Conservation (phyloP, 1,139 yeast genomes). For the Geotrichum histeridarum region DNA sequence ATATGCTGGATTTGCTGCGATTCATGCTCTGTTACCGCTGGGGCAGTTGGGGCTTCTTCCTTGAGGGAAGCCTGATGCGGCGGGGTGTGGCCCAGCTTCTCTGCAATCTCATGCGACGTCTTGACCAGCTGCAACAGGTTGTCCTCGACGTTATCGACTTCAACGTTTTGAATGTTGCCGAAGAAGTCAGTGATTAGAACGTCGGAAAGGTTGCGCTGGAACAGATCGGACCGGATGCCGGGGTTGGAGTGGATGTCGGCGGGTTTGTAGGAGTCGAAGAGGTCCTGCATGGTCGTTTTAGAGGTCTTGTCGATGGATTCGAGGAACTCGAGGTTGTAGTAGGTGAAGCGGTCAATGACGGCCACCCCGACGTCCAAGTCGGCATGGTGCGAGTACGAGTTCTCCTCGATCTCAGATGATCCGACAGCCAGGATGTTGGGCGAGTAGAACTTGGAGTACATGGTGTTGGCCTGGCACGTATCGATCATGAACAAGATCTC, state of each 20-base stretch:
- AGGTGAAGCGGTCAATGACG: constrained; percentile 92
- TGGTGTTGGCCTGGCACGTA: constrained; percentile 97
- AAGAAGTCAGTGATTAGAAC: constrained; percentile 88
- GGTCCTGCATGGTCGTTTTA: constrained; percentile 66
- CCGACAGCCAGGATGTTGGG: constrained; percentile 94
- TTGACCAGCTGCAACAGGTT: constrained; percentile 14
- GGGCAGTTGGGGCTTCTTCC: not conserved
- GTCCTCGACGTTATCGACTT: constrained; percentile 53
- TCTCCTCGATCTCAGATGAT: constrained; percentile 81
- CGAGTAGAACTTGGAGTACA: constrained; percentile 88
- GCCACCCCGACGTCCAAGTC: constrained; percentile 97
- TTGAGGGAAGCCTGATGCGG: not conserved
- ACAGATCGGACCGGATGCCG: constrained; percentile 81
- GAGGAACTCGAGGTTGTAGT: constrained; percentile 81
- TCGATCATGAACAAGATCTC: constrained; percentile 97
- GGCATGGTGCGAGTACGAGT: constrained; percentile 92
- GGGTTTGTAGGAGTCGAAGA: constrained; percentile 77
- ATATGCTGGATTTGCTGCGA: not conserved
- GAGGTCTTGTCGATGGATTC: constrained; percentile 75
- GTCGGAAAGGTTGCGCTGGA: constrained; percentile 58
- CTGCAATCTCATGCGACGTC: constrained; percentile 7
- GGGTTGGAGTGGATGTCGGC: constrained; percentile 87
- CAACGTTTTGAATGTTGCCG: constrained; percentile 84
- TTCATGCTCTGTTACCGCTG: not conserved
- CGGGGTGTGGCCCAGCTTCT: not conserved